Percentiles rank a stretch among this genome's conserved stretches.
These are phyloP conservation scores for Gleditsia sinensis DNA, from an alignment of 306 rosid genomes.

Conservation along the genomic window DNA sequence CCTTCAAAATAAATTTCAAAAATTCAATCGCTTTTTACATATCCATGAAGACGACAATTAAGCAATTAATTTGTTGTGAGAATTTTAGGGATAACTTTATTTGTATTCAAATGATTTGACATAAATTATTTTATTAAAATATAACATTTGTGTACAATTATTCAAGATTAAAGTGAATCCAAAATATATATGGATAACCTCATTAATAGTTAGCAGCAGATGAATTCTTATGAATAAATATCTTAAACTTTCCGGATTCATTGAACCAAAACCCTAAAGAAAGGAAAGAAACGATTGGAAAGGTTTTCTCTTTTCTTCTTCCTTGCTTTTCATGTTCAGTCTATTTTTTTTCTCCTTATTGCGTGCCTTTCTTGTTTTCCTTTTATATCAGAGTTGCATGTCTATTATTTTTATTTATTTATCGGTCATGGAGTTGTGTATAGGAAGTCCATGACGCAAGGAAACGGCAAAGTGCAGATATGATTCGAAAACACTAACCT, in stretches of 20 bases:
- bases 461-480: too few species aligned
- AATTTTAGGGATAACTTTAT: background rate
- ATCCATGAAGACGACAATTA: background rate
- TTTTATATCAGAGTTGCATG: background rate
- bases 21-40: background rate
- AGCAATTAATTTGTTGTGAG: background rate
- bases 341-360: background rate
- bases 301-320: background rate
- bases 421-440: too few species aligned
- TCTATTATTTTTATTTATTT: background rate
- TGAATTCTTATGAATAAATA: background rate
- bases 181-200: too few species aligned
- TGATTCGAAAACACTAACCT: too few species aligned
- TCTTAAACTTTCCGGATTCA: background rate
- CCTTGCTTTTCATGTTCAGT: background rate
- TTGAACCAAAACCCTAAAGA: background rate
- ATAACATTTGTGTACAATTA: background rate
- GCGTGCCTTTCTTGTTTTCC: background rate
- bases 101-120: background rate
- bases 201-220: background rate
- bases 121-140: background rate
- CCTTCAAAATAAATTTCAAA: background rate
- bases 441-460: too few species aligned
- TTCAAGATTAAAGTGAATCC: background rate
- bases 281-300: constrained; percentile 2